phyloP scores from a whole-genome alignment of 2,329 filamentous ascomycete genomes.

The Exophiala sp. region DNA sequence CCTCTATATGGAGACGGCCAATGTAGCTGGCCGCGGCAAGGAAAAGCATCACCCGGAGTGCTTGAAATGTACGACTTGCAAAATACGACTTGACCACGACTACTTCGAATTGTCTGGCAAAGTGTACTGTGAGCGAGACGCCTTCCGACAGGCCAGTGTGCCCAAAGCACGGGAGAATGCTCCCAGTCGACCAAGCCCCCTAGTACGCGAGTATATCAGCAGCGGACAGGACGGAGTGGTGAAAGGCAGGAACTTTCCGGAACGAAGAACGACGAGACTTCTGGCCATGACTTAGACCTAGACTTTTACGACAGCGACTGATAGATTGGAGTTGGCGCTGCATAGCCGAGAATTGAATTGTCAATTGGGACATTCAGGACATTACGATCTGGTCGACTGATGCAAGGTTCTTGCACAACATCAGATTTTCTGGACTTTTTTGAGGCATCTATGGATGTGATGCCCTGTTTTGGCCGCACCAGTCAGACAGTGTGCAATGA shows the following conservation, averaged over 20 bases:
- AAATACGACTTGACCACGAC: conserved; percentile 69
- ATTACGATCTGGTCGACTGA: too few species aligned
- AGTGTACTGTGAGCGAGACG: conserved; percentile 84
- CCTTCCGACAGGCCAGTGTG: conserved; percentile 48
- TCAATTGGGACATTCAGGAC: too few species aligned
- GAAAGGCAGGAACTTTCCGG: conserved; percentile 43
- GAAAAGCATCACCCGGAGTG: conserved; percentile 83
- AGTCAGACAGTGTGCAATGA: too few species aligned
- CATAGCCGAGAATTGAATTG: too few species aligned
- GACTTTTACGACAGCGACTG: conserved; percentile 13
- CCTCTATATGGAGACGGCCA: conserved; percentile 81
- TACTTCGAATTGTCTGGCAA: conserved; percentile 85
- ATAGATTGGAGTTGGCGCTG: too few species aligned
- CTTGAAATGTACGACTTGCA: conserved; percentile 75
- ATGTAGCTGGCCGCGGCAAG: conserved; percentile 34
- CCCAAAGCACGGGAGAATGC: conserved; percentile 26
- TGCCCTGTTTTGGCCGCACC: too few species aligned
- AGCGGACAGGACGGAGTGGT: conserved; percentile 26
- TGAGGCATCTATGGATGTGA: too few species aligned
- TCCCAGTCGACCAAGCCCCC: conserved; percentile 28
- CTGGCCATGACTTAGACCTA: conserved; percentile 35
- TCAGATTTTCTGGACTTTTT: too few species aligned
- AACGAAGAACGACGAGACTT: conserved; percentile 47
- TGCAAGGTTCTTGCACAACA: too few species aligned
- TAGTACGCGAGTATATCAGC: conserved; percentile 28